Evolutionary conservation across 352 stramenopile species (phyloP).

Genomic region (Phytophthora ohioensis): DNA sequence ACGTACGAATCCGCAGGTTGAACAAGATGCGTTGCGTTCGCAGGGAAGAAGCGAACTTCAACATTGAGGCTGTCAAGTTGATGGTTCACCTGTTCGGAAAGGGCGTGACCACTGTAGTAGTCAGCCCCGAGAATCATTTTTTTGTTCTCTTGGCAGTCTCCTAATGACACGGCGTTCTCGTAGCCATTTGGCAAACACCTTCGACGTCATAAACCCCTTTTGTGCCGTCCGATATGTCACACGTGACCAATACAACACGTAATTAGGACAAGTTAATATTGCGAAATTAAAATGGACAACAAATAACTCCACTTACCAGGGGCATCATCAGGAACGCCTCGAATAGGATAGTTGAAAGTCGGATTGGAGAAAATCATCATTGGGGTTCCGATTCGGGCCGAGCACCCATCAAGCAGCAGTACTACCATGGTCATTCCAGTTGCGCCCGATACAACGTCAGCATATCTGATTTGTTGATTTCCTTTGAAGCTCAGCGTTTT

Average conservation of each 20-base stretch:
- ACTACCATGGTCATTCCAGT: slow-evolving; percentile 2
- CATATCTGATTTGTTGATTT: not conserved
- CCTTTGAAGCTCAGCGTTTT: slow-evolving; percentile 3
- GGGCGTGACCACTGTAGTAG: not conserved
- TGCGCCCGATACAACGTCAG: not conserved
- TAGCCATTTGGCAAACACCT: not conserved
- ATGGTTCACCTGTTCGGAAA: not conserved
- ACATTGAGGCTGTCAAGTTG: not conserved
- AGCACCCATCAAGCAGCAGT: not conserved
- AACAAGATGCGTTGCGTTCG: not conserved
- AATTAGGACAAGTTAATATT: too few species aligned
- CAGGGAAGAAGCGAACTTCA: not conserved
- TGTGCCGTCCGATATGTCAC: not conserved
- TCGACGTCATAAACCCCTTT: not conserved
- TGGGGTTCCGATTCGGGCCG: not conserved
- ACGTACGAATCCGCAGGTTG: not conserved
- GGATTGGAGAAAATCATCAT: not conserved
- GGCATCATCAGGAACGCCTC: not conserved
- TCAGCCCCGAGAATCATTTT: not conserved
- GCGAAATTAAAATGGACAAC: too few species aligned
- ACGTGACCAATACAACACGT: not conserved
- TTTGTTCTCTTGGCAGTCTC: not conserved
- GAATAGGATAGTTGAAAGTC: not conserved
- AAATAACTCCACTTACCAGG: not conserved
- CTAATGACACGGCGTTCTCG: not conserved